A percentile compares a stretch with the other conserved stretches of the same genome.
phyloP scores from a whole-genome alignment of 768 basidiomycete species.

The Pleurotus eryngii region DNA sequence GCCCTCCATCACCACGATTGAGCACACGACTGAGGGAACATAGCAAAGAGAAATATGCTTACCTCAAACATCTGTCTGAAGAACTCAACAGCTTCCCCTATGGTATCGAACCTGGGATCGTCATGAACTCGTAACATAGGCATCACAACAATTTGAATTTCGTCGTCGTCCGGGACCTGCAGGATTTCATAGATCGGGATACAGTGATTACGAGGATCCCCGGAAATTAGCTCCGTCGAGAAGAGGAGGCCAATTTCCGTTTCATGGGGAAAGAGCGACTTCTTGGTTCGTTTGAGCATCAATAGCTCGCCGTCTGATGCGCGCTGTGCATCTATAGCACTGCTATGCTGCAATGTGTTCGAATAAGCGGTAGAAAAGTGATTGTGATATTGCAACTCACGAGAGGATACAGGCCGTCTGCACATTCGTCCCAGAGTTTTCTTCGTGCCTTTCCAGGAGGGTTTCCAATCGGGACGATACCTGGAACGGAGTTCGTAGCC shows the following conservation, averaged over 20 bases:
- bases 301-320: conserved; percentile 20
- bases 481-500: conserved; percentile 26
- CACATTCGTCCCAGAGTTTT: conserved; percentile 8
- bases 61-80: conserved; percentile 27
- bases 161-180: conserved; percentile 15
- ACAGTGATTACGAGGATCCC: conserved; percentile 31
- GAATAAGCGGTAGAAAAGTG: neutral
- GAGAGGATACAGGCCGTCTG: conserved; percentile 6
- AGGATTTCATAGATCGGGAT: conserved; percentile 25
- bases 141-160: conserved; percentile 24
- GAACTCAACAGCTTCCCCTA: conserved; percentile 29
- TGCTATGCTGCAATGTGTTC: neutral
- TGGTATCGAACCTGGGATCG: conserved; percentile 22
- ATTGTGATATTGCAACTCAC: neutral
- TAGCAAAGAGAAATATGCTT: neutral
- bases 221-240: conserved; percentile 9
- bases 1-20: conserved; percentile 10
- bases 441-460: conserved; percentile 22
- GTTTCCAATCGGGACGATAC: conserved; percentile 26
- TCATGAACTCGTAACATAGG: conserved; percentile 21
- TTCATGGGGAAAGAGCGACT: conserved; percentile 16
- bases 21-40: neutral
- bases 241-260: conserved; percentile 25
- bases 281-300: conserved; percentile 19
- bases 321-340: conserved; percentile 24